Percentiles rank a stretch among this genome's conserved stretches.
phyloP scores from a whole-genome alignment of 306 rosid species.

The Benincasa hispida region DNA sequence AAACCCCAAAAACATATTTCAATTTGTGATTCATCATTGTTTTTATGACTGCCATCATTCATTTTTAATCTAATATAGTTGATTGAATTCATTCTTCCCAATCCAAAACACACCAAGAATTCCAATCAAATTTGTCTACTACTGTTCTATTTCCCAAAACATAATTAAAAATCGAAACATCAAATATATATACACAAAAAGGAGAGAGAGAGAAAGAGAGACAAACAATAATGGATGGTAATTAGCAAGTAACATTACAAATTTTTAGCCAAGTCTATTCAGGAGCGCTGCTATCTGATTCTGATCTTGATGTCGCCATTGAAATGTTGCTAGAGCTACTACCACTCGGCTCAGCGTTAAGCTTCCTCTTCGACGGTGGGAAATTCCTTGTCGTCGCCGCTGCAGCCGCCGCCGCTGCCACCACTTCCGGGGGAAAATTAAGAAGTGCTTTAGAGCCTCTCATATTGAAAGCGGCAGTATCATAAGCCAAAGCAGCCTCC shows the following conservation, averaged over 20 bases:
- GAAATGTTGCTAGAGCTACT: background rate
- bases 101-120: background rate
- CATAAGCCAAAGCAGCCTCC: constrained; percentile 87
- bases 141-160: background rate
- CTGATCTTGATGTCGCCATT: background rate
- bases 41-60: background rate
- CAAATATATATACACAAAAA: background rate
- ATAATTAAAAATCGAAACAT: background rate
- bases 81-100: background rate
- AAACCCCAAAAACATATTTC: background rate
- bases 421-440: constrained; percentile 55
- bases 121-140: background rate
- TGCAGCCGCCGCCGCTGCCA: constrained; percentile 34
- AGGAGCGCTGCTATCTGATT: background rate
- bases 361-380: constrained; percentile 4
- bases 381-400: background rate
- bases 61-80: background rate
- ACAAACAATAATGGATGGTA: background rate
- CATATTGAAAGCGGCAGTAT: constrained; percentile 71
- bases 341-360: background rate
- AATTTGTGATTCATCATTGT: background rate
- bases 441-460: constrained; percentile 70
- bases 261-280: background rate
- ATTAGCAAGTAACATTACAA: background rate
- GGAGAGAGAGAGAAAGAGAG: background rate